phyloP scores from a whole-genome alignment of 495 filamentous ascomycete species.

The Penicillium nucicola region DNA sequence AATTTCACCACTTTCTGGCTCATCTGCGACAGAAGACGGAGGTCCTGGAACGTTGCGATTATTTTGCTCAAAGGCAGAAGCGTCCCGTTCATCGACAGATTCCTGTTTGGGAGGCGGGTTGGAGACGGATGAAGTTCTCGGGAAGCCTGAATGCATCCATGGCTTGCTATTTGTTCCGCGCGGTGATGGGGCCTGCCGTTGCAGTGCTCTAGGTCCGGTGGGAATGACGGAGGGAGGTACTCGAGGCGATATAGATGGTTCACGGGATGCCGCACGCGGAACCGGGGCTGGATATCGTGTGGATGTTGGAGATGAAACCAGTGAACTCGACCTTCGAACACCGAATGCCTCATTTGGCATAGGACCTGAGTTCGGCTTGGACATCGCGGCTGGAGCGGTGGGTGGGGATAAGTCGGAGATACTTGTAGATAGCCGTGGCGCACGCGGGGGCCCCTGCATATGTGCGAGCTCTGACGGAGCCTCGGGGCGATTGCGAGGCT shows the following conservation, averaged over 20 bases:
- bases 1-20: conserved; percentile 2
- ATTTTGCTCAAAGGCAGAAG: conserved; percentile 23
- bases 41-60: conserved; percentile 11
- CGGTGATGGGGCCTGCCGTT: conserved; percentile 27
- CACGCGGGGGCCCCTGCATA: conserved; percentile 10
- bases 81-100: conserved; percentile 40
- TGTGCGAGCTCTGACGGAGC: conserved; percentile 11
- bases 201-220: conserved; percentile 54
- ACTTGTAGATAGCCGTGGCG: conserved; percentile 12
- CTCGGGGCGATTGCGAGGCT: conserved; percentile 23
- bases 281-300: conserved; percentile 27
- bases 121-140: conserved; percentile 29
- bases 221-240: conserved; percentile 56
- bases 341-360: conserved; percentile 15
- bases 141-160: conserved; percentile 56
- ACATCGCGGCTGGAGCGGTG: conserved; percentile 42
- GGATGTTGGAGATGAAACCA: conserved; percentile 25
- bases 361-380: conserved; percentile 22
- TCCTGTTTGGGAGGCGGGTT: conserved; percentile 33
- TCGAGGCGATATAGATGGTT: conserved; percentile 42
- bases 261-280: conserved; percentile 30
- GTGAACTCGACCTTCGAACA: conserved; percentile 18
- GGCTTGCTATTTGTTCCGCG: conserved; percentile 48
- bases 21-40: conserved; percentile 1
- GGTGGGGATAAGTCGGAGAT: conserved; percentile 36